These are phyloP conservation scores for Colletotrichum lupini DNA, from an alignment of 2,329 filamentous ascomycete genomes.

Conservation along the genomic window DNA sequence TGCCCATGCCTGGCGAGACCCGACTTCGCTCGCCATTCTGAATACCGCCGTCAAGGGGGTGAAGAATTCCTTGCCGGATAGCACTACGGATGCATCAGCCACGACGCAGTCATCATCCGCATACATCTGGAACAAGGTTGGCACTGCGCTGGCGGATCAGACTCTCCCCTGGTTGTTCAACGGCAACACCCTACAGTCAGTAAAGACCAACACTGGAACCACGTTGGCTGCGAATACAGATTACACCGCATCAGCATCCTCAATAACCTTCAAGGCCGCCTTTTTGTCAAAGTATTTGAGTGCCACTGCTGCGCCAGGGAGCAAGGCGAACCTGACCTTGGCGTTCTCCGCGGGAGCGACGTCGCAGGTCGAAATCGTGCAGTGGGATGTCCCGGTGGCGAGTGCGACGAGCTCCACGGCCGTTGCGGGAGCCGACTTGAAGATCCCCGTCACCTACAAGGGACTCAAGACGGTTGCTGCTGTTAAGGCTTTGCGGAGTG, in stretches of 20 bases:
- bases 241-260: conserved; percentile 57
- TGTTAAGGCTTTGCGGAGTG: conserved; percentile 59
- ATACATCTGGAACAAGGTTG: conserved; percentile 64
- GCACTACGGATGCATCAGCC: conserved; percentile 58
- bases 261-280: conserved; percentile 57
- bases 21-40: conserved; percentile 58
- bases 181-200: conserved; percentile 59
- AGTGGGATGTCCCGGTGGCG: conserved; percentile 61
- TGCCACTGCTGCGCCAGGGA: conserved; percentile 52
- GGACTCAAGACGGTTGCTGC: conserved; percentile 62
- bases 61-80: conserved; percentile 60
- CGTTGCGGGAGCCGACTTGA: conserved; percentile 47
- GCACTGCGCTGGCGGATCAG: conserved; percentile 53
- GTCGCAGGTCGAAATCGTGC: conserved; percentile 59
- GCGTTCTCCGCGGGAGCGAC: conserved; percentile 62
- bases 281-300: conserved; percentile 60
- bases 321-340: conserved; percentile 62
- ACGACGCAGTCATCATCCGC: conserved; percentile 61
- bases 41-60: conserved; percentile 54
- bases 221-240: conserved; percentile 51
- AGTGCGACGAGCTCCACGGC: conserved; percentile 33
- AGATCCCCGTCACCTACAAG: conserved; percentile 63
- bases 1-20: conserved; percentile 61
- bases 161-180: conserved; percentile 63
- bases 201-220: conserved; percentile 43